Evolutionary conservation across 2,329 filamentous ascomycete genomes (phyloP), one percentile per base, ranked within the genome.

Genomic region (Fusarium incarnatum): DNA sequence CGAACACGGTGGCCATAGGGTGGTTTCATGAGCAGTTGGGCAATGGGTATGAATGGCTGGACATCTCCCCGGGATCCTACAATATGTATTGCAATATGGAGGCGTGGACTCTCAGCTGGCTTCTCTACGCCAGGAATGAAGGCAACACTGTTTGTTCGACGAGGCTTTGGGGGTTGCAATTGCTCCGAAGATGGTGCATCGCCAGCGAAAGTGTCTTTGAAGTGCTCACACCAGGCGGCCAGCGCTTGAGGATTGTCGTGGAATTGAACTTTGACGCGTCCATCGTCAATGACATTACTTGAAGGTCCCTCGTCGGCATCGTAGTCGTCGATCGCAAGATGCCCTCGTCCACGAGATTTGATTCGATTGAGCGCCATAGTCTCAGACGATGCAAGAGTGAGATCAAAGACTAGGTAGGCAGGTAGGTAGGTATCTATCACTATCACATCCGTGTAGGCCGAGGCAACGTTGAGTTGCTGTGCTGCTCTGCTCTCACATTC

Each of bases 31-130:
- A 80, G 80, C 5, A 80, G 77, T 67, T 85, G 81, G 0, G 89
- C 88, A 2, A 90, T 79, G 0, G 87, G 85, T 53, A 90, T 79
- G 56, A 90, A 89, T 0, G 87, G 87, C 61, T 90, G 87, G 4
- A 78, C 75, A 41, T 78, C 76, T 32, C 76, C 76, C 23, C 77
- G 68, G 2, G 77, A 79, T 8, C 77, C 77, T 34, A 79, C 77
- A 22, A 79, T 77, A 47, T 78, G 77, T 28, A 79, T 79, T 15
- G 76, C 77, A 30, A 79, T 77, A 44, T 76, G 75, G 3, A 79
- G 68, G 10, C 76, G 73, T 16, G 75, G 77, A 9, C 57, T 56
- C 40, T 64, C 41, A 6, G 58, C 28, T 2, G 68, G 61, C 44
- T 73, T 73, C 49, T 68, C 59, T 41, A 56, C 42, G 4, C 57